phyloP scores from a whole-genome alignment of 2,329 filamentous ascomycete genomes.

The Trichophyton schoenleinii region DNA sequence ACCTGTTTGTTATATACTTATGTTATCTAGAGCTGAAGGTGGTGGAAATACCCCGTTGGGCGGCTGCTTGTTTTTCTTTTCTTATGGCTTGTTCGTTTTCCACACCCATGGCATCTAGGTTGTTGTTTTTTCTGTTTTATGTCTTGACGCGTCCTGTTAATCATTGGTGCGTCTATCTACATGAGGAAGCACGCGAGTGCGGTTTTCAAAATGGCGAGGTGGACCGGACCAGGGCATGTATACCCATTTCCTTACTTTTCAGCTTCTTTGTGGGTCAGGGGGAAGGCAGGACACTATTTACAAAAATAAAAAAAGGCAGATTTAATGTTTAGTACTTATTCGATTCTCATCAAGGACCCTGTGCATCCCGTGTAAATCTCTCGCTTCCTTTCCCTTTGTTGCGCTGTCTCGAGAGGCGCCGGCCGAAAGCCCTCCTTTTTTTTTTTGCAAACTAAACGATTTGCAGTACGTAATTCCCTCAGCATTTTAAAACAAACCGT shows the following conservation, averaged over 20 bases:
- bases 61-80: not conserved
- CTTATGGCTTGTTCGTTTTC: not conserved
- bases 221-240: not conserved
- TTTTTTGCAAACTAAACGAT: not conserved
- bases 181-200: slow-evolving; percentile 3
- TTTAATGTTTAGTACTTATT: not conserved
- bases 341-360: not conserved
- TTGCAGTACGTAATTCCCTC: not conserved
- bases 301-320: not conserved
- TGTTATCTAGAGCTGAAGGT: not conserved
- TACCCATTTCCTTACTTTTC: not conserved
- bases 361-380: not conserved
- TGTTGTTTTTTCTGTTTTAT: not conserved
- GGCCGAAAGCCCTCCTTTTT: not conserved
- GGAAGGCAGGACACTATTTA: not conserved
- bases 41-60: slow-evolving; percentile 1
- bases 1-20: not conserved
- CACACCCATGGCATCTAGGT: not conserved
- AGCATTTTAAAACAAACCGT: not conserved
- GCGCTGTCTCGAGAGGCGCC: not conserved
- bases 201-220: slow-evolving; percentile 3
- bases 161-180: not conserved
- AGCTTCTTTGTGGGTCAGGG: not conserved
- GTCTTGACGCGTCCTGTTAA: not conserved
- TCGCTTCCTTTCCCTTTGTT: not conserved